phyloP scores from a whole-genome alignment of 805 yeast species.

The Yamadazyma endophytica region DNA sequence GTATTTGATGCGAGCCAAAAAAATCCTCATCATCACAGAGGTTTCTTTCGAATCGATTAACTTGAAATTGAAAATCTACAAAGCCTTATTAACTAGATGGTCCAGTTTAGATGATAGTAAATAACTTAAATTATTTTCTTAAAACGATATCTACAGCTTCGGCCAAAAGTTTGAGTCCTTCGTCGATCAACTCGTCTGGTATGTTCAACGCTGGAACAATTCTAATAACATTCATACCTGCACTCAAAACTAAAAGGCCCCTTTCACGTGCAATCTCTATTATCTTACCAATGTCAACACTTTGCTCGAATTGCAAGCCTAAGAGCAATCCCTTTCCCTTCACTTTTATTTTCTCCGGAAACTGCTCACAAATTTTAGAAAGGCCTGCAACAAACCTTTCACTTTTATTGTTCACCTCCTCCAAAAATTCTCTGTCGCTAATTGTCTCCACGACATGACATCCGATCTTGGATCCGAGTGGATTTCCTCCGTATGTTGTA shows the following conservation, averaged over 20 bases:
- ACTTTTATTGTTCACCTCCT: slow-evolving; percentile 58
- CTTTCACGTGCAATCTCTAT: slow-evolving; percentile 67
- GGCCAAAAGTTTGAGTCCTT: slow-evolving; percentile 71
- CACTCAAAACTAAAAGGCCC: slow-evolving; percentile 83
- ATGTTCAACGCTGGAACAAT: slow-evolving; percentile 91
- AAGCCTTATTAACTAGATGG: not conserved
- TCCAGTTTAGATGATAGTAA: not conserved
- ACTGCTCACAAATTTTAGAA: slow-evolving; percentile 45
- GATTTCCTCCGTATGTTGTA: slow-evolving; percentile 97
- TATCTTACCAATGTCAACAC: slow-evolving; percentile 58
- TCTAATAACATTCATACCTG: slow-evolving; percentile 88
- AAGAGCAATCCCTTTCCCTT: slow-evolving; percentile 88
- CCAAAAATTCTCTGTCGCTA: slow-evolving; percentile 55
- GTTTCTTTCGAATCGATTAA: too few relatives aligned
- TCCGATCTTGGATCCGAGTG: slow-evolving; percentile 82
- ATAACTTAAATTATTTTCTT: not conserved
- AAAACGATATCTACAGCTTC: slow-evolving; percentile 37
- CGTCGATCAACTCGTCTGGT: slow-evolving; percentile 58
- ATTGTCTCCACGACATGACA: slow-evolving; percentile 69
- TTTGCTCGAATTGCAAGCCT: slow-evolving; percentile 66
- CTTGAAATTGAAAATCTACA: too few relatives aligned
- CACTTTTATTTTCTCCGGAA: slow-evolving; percentile 62
- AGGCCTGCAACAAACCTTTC: slow-evolving; percentile 51
- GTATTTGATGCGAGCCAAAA: too few relatives aligned
- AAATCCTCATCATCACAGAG: too few relatives aligned